Percentiles rank a stretch among this genome's conserved stretches.
These are phyloP conservation scores for Eucalyptus erythrocorys DNA, from an alignment of 345 rosid species.

Conservation along the genomic window DNA sequence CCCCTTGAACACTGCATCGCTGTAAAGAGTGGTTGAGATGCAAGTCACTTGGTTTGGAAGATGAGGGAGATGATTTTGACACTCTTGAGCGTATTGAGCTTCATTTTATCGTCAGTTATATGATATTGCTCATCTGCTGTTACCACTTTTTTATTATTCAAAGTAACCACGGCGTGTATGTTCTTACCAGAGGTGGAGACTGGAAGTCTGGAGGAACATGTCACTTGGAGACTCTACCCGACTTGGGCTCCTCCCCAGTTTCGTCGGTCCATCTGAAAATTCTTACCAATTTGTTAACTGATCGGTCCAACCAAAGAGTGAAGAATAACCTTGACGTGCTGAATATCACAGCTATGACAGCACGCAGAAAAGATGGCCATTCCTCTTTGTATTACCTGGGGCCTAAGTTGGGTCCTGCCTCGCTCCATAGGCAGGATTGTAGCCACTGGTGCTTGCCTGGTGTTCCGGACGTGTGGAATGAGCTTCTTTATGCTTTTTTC, in stretches of 20 bases:
- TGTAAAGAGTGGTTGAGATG: neutral
- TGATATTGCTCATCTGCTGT: neutral
- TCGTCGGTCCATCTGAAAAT: constrained; percentile 15
- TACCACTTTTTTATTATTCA: neutral
- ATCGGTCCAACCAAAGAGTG: constrained; percentile 9
- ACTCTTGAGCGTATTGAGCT: neutral
- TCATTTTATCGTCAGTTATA: neutral
- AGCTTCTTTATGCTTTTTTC: constrained; percentile 40
- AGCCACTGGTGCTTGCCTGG: constrained; percentile 95
- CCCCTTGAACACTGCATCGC: neutral
- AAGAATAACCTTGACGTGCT: constrained; percentile 21
- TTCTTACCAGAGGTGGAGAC: constrained; percentile 43
- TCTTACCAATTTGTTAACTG: constrained; percentile 18
- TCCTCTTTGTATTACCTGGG: constrained; percentile 52
- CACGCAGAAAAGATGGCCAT: constrained; percentile 69
- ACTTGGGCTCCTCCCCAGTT: constrained; percentile 19
- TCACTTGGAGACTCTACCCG: constrained; percentile 64
- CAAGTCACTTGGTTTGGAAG: neutral
- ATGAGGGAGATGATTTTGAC: neutral
- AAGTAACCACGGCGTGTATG: neutral
- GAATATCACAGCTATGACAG: constrained; percentile 55
- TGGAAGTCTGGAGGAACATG: constrained; percentile 49
- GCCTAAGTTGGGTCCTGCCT: constrained; percentile 25
- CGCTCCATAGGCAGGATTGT: constrained; percentile 68
- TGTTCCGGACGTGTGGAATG: constrained; percentile 73